A percentile compares a stretch with the other conserved stretches of the same genome.
Evolutionary conservation across 768 basidiomycete species (phyloP).

Genomic region (Cubamyces lactineus): DNA sequence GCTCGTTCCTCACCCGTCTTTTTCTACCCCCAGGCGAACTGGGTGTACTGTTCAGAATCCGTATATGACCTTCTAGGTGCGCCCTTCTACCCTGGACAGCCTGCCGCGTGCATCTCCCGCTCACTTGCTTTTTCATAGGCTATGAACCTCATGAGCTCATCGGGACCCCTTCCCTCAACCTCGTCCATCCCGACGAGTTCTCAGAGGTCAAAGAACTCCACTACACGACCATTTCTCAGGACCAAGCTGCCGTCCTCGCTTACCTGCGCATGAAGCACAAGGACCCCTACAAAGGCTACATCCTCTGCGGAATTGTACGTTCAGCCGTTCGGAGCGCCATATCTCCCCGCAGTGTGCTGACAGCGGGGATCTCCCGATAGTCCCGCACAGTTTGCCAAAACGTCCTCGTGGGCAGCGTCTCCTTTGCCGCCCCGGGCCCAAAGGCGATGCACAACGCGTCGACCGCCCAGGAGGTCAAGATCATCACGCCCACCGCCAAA

Average conservation of each 20-base stretch:
- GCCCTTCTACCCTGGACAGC: background rate
- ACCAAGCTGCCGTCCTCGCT: conserved; percentile 78
- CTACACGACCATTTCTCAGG: conserved; percentile 75
- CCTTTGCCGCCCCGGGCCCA: conserved; percentile 72
- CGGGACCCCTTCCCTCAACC: conserved; percentile 68
- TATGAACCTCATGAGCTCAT: conserved; percentile 75
- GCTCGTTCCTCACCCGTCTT: conserved; percentile 19
- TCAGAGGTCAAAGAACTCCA: conserved; percentile 66
- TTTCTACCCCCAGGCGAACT: conserved; percentile 29
- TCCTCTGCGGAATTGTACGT: conserved; percentile 75
- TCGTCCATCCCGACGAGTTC: conserved; percentile 83
- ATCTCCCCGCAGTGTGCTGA: conserved; percentile 1
- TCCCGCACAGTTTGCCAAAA: conserved; percentile 74
- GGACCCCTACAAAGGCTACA: conserved; percentile 73
- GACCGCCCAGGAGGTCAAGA: conserved; percentile 80
- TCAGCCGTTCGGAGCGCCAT: background rate
- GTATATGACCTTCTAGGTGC: conserved; percentile 33
- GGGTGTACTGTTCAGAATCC: conserved; percentile 36
- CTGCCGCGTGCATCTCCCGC: background rate
- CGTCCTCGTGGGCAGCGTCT: conserved; percentile 76
- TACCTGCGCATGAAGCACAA: conserved; percentile 83
- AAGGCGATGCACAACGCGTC: conserved; percentile 82
- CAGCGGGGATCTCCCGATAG: conserved; percentile 28
- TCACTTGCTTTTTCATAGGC: conserved; percentile 43
- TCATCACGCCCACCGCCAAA: conserved; percentile 58